Base-by-base conservation (phyloP, 306 rosid species). In the Geum urbanum region DNA sequence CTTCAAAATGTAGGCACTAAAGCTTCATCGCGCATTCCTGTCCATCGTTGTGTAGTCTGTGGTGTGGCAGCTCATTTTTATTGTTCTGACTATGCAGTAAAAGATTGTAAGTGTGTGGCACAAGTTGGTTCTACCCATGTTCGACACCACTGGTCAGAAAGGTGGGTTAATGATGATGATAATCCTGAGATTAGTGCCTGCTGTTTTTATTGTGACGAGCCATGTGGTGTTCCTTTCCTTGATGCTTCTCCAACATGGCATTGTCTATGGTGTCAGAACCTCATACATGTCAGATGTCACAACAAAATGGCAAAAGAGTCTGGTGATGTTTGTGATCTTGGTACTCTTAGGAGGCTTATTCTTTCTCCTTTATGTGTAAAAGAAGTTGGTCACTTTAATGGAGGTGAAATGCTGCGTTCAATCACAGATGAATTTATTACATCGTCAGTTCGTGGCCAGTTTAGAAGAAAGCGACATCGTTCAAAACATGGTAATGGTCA, bases 101-200 rank as follows among this genome's bases (percentile, higher is more conserved):
- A 83, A 74, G 95, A 88, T 77, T 88, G 95, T 71, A 88, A 88
- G 81, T 86, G 91, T 79, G 87, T 86, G 80, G 86, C 89, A 54
- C 95, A 88, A 80, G 85, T 89, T 72, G 91, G 88, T 68, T 81
- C 84, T 84, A 69, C 77, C 73, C 77, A 84, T 58, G 77, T 88
- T 69, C 83, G 82, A 73, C 95, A 88, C 77, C 91, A 86, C 72
- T 88, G 95, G 95, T 88, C 95, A 3, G 95, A 88, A 81, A 84
- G 85, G 75, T 88, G 95, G 95, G 82, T 82, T 77, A 73, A 80
- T 62, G 75, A 81, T 69, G 87, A 86, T 84, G 95, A 88, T 61
- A 79, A 82, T 77, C 88, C 85, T 7, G 91, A 86, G 51, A 84
- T 70, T 70, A 84, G 84, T 53, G 81, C 85, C 61, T 82, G 83